Base-by-base conservation (phyloP, 2,329 filamentous ascomycete species). In the Thyridium curvatum region DNA sequence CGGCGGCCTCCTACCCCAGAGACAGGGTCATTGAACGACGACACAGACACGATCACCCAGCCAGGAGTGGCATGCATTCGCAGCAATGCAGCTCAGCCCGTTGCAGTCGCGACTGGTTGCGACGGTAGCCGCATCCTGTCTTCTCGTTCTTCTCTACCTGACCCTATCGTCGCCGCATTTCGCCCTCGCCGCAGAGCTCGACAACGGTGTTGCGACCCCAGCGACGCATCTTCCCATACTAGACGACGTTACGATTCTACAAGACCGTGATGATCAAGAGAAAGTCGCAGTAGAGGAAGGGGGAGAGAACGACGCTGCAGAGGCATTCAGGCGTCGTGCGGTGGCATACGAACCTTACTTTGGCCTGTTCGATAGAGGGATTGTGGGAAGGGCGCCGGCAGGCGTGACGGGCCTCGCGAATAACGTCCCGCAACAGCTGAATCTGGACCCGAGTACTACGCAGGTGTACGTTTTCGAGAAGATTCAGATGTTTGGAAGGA, bases 51-150 rank as follows among this genome's bases (percentile, higher is more conserved):
- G 6, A 6, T 10, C 10, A 6, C 10, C 10, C 21, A 26, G 21
- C 6, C 21, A 26, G 21, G 21, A 26, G 21, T 26, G 21, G 21
- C 21, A 26, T 26, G 21, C 21, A 6, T 26, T 52, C 49, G 51
- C 46, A 55, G 60, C 52, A 47, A 77, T 77, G 74, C 66, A 81
- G 61, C 72, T 82, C 59, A 81, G 74, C 58, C 79, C 75, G 52
- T 66, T 86, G 49, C 85, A 86, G 66, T 83, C 80, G 64, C 82
- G 84, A 56, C 75, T 87, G 53, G 75, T 76, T 55, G 79, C 81
- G 52, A 85, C 82, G 41, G 56, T 84, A 38, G 66, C 74, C 51
- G 77, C 79, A 39, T 76, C 78, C 3, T 61, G 77, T 21, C 54
- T 84, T 37, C 58, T 86, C 26, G 51, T 83, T 28, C 52, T 77